A percentile compares a stretch with the other conserved stretches of the same genome.
Evolutionary conservation across 331 rosid species (phyloP).

Genomic region (Quercus lobata): DNA sequence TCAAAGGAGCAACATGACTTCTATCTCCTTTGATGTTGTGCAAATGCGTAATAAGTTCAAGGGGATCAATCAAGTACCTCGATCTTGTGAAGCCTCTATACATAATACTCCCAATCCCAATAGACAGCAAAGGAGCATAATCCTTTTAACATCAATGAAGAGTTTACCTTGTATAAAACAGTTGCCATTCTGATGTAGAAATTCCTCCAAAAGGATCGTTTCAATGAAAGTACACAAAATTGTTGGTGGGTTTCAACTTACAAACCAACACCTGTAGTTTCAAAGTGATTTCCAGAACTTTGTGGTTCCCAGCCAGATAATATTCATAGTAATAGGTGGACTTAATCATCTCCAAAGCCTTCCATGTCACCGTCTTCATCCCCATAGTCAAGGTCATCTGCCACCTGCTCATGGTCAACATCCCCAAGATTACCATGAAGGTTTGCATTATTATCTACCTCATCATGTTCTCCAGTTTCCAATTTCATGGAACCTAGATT

Average conservation of each 20-base stretch:
- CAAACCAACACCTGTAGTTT: neutral
- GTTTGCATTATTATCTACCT: slow-evolving; percentile 10
- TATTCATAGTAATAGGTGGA: neutral
- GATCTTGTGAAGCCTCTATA: neutral
- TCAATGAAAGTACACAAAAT: neutral
- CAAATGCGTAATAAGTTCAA: neutral
- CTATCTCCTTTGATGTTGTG: neutral
- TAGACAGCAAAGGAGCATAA: neutral
- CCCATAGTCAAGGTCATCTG: slow-evolving; percentile 46
- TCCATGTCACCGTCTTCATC: slow-evolving; percentile 47
- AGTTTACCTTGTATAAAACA: neutral
- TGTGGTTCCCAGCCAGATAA: no score
- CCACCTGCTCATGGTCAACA: slow-evolving; percentile 32
- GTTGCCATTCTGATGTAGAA: neutral
- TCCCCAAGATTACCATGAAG: slow-evolving; percentile 26
- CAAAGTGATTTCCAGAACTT: neutral
- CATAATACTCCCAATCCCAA: neutral
- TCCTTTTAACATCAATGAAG: neutral
- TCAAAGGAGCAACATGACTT: neutral
- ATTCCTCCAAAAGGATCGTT: neutral
- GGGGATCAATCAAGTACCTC: neutral
- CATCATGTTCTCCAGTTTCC: slow-evolving; percentile 4
- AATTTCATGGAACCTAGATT: slow-evolving; percentile 34
- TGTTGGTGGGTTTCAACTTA: neutral
- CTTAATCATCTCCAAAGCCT: slow-evolving; percentile 47